Evolutionary conservation across 805 yeast genomes (phyloP).

Genomic region (Yamadazyma endophytica): DNA sequence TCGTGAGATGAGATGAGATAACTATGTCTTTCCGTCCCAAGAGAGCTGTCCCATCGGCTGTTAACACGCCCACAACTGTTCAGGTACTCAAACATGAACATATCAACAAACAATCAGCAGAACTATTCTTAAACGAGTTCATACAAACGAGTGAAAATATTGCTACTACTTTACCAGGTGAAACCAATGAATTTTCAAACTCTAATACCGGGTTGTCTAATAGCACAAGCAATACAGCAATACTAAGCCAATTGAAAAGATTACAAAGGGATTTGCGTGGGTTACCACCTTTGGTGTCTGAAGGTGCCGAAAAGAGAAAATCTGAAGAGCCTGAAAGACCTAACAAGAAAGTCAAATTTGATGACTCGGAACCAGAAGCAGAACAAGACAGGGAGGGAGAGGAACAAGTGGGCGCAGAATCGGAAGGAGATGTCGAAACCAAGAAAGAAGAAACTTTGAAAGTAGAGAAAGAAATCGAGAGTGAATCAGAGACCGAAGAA

Average conservation of each 20-base stretch:
- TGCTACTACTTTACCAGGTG: constrained; percentile 22
- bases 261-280: constrained; percentile 78
- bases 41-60: constrained; percentile 40
- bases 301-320: constrained; percentile 21
- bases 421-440: constrained; percentile 11
- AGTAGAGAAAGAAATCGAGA: constrained; percentile 17
- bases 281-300: constrained; percentile 53
- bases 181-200: constrained; percentile 18
- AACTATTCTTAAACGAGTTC: constrained; percentile 40
- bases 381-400: constrained; percentile 15
- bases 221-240: constrained; percentile 30
- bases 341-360: constrained; percentile 24
- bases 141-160: constrained; percentile 35
- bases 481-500: constrained; percentile 2
- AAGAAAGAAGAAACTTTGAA: neutral
- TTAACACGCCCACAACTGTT: constrained; percentile 45
- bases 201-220: constrained; percentile 30
- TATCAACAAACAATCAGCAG: constrained; percentile 41
- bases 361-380: constrained; percentile 20
- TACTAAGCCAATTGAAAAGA: constrained; percentile 62
- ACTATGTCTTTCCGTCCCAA: constrained; percentile 18
- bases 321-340: constrained; percentile 16
- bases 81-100: constrained; percentile 24
- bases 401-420: constrained; percentile 10
- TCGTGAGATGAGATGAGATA: neutral